Conservation (phyloP, 805 yeast genomes). For the Metschnikowia baotianmanensis region DNA sequence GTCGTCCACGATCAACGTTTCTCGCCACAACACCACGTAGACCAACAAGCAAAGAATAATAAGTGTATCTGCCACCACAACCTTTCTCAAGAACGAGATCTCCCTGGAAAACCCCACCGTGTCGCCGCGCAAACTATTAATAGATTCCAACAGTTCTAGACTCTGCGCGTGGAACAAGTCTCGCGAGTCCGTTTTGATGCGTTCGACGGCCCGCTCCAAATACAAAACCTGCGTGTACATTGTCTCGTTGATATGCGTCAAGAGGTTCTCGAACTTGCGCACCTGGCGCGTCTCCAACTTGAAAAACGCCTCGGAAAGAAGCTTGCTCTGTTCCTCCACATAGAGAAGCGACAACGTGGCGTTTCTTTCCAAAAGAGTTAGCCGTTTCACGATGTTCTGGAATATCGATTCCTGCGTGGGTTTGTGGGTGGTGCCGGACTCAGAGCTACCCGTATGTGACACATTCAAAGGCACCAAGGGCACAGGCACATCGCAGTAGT, state of each 20-base stretch:
- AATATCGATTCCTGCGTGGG: slow-evolving; percentile 81
- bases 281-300: slow-evolving; percentile 65
- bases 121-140: slow-evolving; percentile 5
- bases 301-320: slow-evolving; percentile 68
- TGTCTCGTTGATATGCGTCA: slow-evolving; percentile 61
- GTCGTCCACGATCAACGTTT: slow-evolving; percentile 26
- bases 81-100: slow-evolving; percentile 50
- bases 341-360: slow-evolving; percentile 78
- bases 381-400: slow-evolving; percentile 78
- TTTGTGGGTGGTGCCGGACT: slow-evolving; percentile 11
- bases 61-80: slow-evolving; percentile 49
- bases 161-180: slow-evolving; percentile 24
- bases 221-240: slow-evolving; percentile 53
- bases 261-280: slow-evolving; percentile 52
- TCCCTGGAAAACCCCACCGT: slow-evolving; percentile 30
- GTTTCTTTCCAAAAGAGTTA: slow-evolving; percentile 72
- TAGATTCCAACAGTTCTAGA: slow-evolving; percentile 18
- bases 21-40: slow-evolving; percentile 59
- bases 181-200: slow-evolving; percentile 28
- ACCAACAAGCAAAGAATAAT: slow-evolving; percentile 49
- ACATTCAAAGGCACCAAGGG: slow-evolving; percentile 7
- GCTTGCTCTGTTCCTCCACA: slow-evolving; percentile 81
- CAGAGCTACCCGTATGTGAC: slow-evolving; percentile 15
- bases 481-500: slow-evolving; percentile 35
- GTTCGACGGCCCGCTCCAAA: slow-evolving; percentile 13